A percentile compares a stretch with the other conserved stretches of the same genome.
These are phyloP conservation scores for Pelargonium nanum DNA, from an alignment of 345 rosid species.

Conservation along the genomic window DNA sequence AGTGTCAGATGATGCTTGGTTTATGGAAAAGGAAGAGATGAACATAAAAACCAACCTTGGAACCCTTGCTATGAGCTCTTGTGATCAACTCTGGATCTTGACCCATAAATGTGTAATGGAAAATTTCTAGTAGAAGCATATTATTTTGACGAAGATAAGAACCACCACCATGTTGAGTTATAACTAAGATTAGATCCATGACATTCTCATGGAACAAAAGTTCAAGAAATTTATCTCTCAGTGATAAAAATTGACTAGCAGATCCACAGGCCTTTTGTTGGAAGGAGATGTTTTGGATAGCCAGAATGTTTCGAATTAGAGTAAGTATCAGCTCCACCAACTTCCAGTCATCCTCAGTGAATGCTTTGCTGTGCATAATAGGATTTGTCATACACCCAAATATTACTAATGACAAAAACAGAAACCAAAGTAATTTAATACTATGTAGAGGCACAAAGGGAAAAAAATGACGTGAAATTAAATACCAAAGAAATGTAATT, in stretches of 20 bases:
- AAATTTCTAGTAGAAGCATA: constrained; percentile 65
- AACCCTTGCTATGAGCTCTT: constrained; percentile 38
- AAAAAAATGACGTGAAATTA: too few species aligned
- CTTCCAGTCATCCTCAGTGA: constrained; percentile 95
- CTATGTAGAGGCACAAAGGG: too few species aligned
- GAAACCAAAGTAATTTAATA: too few species aligned
- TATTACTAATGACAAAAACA: too few species aligned
- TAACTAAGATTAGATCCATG: constrained; percentile 60
- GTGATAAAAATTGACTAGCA: constrained; percentile 47
- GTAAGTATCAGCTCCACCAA: constrained; percentile 84
- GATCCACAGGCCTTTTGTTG: constrained; percentile 66
- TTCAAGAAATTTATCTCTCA: constrained; percentile 70
- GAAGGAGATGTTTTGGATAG: constrained; percentile 60
- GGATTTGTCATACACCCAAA: not conserved
- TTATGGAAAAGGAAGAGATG: not conserved
- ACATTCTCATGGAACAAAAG: constrained; percentile 70
- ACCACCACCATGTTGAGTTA: constrained; percentile 58
- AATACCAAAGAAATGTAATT: too few species aligned
- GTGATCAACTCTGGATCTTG: constrained; percentile 69
- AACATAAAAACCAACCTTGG: constrained; percentile 24
- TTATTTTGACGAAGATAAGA: constrained; percentile 65
- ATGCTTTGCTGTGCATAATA: constrained; percentile 41
- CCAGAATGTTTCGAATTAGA: constrained; percentile 72
- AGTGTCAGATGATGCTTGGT: too few species aligned
- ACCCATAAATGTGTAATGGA: constrained; percentile 58